Evolutionary conservation across 192 early-diverging fungal genomes (phyloP).

Genomic region (Coemansia sp.): DNA sequence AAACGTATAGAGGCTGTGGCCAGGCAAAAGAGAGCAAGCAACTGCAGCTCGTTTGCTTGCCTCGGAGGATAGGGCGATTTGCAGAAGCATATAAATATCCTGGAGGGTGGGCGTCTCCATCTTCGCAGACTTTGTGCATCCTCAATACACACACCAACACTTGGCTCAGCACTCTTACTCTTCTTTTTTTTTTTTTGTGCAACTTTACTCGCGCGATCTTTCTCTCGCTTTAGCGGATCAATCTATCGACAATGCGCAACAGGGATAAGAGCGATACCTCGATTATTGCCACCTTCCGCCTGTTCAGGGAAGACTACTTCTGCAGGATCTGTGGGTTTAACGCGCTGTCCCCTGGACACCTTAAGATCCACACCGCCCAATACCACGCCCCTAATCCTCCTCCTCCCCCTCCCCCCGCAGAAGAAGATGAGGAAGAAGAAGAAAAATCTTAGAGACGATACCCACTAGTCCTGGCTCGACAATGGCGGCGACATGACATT

Average conservation of each 20-base stretch:
- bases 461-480: background rate
- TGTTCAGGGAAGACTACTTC: conserved; percentile 46
- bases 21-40: background rate
- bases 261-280: conserved; percentile 12
- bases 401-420: background rate
- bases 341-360: conserved; percentile 44
- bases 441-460: background rate
- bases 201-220: background rate
- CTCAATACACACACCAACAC: conserved; percentile 6
- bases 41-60: background rate
- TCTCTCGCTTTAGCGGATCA: background rate
- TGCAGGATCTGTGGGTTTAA: conserved; percentile 55
- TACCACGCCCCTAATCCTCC: conserved; percentile 12
- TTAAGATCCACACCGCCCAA: conserved; percentile 33
- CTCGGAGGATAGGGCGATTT: conserved; percentile 1
- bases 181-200: background rate
- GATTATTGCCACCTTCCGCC: conserved; percentile 19
- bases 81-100: conserved; percentile 11
- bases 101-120: conserved; percentile 1
- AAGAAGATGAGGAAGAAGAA: background rate
- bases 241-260: conserved; percentile 30
- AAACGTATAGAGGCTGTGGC: background rate
- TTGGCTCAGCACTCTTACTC: background rate
- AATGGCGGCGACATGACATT: background rate
- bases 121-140: conserved; percentile 1